Conservation (phyloP, 208 protist species). For the Eutreptiella sp. region DNA sequence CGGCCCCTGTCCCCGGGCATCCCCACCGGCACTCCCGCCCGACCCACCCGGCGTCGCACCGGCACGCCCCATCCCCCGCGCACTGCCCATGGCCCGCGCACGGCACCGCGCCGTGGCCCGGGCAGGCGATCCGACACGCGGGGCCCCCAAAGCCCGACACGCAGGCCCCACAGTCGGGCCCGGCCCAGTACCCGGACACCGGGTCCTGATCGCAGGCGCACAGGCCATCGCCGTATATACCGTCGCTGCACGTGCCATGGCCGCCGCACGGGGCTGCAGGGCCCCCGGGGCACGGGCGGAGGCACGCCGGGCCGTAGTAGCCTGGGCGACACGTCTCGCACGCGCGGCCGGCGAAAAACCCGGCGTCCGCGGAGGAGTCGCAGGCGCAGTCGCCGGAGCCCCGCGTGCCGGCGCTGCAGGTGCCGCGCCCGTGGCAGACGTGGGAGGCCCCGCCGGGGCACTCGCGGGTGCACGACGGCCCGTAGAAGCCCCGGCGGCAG, state of each 20-base stretch:
- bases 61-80: too few relatives aligned
- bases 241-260: slow-evolving; percentile 17
- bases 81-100: too few relatives aligned
- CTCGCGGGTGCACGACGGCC: background rate
- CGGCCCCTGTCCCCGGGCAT: too few relatives aligned
- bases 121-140: background rate
- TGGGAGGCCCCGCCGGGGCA: background rate
- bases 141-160: background rate
- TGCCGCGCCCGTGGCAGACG: slow-evolving; percentile 27
- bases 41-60: too few relatives aligned
- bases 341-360: background rate
- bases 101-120: background rate
- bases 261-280: background rate
- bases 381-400: slow-evolving; percentile 12
- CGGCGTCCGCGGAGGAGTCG: background rate
- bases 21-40: too few relatives aligned
- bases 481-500: slow-evolving; percentile 1
- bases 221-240: background rate
- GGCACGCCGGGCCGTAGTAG: background rate
- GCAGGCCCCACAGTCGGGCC: background rate
- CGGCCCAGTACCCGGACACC: slow-evolving; percentile 9
- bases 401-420: slow-evolving; percentile 12
- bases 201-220: slow-evolving; percentile 8
- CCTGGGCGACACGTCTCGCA: background rate
- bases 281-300: background rate